Evolutionary conservation across 2,329 filamentous ascomycete genomes (phyloP), one percentile per base, ranked within the genome.

Genomic region (Xylaria arbuscula): DNA sequence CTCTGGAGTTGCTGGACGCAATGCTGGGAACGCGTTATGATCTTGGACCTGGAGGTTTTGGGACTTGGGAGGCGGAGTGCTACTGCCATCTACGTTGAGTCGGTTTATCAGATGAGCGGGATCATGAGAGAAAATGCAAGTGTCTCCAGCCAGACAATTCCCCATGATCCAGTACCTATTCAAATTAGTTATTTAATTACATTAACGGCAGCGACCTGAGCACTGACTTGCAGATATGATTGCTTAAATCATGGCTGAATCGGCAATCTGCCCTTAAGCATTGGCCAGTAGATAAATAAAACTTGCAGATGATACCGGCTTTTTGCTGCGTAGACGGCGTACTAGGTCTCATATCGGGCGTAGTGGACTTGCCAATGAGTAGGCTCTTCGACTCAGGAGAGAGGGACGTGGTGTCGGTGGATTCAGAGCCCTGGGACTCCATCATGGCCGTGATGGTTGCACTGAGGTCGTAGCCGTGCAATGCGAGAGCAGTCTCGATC

Each of bases 81-180:
- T 85, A 67, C 87, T 84, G 54, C 89, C 92, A 70, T 93, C 91
- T 15, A 98, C 81, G 38, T 86, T 89, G 71, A 99, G 87, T 74
- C 92, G 92, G 76, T 91, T 93, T 82, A 97, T 89, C 15, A 98
- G 87, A 73, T 93, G 89, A 1, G 94, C 89, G 2, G 96, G 96
- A 75, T 99, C 96, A 80, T 99, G 96, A 15, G 95, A 98, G 83
- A 99, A 99, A 68, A 97, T 93, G 80, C 96, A 99, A 2, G 93
- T 94, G 66, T 94, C 91, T 42, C 96, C 95, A 22, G 96, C 96
- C 40, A 99, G 87, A 78, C 96, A 99, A 76, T 95, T 98, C 1
- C 96, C 96, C 83, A 93, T 93, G 62, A 99, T 87, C 93, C 94
- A 99, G 79, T 98, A 98, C 79, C 93, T 96, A 75, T 56, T 38